Evolutionary conservation across 2,329 filamentous ascomycete genomes (phyloP), one percentile per base, ranked within the genome.

Genomic region (Cladosporium sp.): DNA sequence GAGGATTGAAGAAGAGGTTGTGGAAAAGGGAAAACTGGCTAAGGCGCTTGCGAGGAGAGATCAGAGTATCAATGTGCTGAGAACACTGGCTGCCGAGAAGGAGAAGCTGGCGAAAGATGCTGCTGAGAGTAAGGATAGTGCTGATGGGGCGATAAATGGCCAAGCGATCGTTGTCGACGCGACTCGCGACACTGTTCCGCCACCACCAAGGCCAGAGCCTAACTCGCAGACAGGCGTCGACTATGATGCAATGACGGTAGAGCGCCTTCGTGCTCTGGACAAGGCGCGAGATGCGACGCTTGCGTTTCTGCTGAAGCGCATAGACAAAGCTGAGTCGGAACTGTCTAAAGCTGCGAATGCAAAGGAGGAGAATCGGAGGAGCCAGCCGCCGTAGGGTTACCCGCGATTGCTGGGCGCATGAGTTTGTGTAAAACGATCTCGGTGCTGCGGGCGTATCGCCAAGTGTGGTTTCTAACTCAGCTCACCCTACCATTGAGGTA

Each of bases 251-350:
- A 79, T 83, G 79, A 68, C 74, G 1, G 65, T 82, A 39, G 77
- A 79, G 48, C 74, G 76, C 2, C 68, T 84, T 51, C 72, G 69
- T 58, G 77, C 75, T 54, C 69, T 83, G 30, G 81, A 83, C 56
- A 84, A 81, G 68, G 84, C 83, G 23, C 76, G 83, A 56, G 84
- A 86, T 74, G 81, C 81, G 8, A 85, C 82, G 0, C 79, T 85
- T 66, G 75, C 78, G 1, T 85, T 83, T 66, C 76, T 86, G 49
- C 70, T 86, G 63, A 83, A 82, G 70, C 76, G 84, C 66, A 83
- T 86, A 66, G 82, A 85, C 67, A 80, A 82, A 61, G 77, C 79
- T 1, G 84, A 86, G 56, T 69, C 67, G n/a, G 73, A 73, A 21
- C 58, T 73, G 48, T 59, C 49, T 21, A 46, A 36, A 18, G 25